Evolutionary conservation across 2,329 filamentous ascomycete species (phyloP).

Genomic region (Colletotrichum higginsianum): DNA sequence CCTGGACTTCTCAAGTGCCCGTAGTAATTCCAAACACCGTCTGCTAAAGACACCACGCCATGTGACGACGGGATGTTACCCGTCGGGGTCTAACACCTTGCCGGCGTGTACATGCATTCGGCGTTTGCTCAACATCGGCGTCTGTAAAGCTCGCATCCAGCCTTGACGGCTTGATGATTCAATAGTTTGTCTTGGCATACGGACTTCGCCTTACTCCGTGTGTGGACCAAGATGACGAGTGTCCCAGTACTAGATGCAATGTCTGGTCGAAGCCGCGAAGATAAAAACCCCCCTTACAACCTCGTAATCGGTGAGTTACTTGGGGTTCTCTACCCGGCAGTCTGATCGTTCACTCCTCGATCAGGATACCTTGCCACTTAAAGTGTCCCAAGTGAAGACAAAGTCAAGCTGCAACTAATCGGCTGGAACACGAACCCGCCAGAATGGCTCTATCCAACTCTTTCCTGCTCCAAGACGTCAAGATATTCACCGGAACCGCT

Average conservation of each 20-base stretch:
- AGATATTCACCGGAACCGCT: constrained; percentile 50
- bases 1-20: neutral
- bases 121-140: neutral
- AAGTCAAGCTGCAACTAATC: neutral
- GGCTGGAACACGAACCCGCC: neutral
- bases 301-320: too few species aligned
- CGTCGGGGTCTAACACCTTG: neutral
- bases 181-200: neutral
- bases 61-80: neutral
- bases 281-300: too few species aligned
- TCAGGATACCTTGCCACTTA: neutral
- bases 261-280: too few species aligned
- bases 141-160: neutral
- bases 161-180: neutral
- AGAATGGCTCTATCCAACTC: constrained; percentile 18
- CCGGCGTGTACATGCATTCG: neutral
- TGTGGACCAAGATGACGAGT: neutral
- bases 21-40: neutral
- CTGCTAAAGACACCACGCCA: neutral
- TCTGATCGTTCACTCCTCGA: neutral
- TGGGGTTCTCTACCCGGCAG: neutral
- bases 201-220: too few species aligned
- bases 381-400: neutral
- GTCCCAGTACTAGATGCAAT: too few species aligned
- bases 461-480: constrained; percentile 48